phyloP scores from a whole-genome alignment of 23 red algal genomes.

The Cyanidiococcus yangmingshanensis region DNA sequence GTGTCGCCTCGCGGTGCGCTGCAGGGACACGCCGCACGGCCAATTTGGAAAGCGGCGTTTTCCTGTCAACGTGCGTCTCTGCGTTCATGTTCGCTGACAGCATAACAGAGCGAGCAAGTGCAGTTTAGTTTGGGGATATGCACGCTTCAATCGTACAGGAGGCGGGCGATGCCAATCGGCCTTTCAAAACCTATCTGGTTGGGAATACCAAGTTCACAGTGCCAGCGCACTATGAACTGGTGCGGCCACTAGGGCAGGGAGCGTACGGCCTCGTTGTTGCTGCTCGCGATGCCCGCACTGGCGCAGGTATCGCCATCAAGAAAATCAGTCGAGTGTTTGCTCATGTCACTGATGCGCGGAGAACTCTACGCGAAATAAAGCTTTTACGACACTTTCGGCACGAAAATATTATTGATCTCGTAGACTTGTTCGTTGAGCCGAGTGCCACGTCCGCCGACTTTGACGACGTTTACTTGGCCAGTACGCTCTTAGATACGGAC shows the following conservation, averaged over 20 bases:
- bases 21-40: too few species aligned
- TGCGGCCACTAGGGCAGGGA: constrained; percentile 62
- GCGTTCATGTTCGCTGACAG: too few species aligned
- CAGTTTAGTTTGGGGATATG: too few species aligned
- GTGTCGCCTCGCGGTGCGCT: too few species aligned
- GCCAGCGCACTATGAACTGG: constrained; percentile 58
- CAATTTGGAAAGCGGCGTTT: too few species aligned
- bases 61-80: too few species aligned
- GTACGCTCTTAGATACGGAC: constrained; percentile 93
- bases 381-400: constrained; percentile 56
- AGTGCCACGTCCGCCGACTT: constrained; percentile 42
- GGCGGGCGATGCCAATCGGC: neutral
- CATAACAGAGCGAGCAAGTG: too few species aligned
- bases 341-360: constrained; percentile 73
- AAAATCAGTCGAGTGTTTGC: constrained; percentile 78
- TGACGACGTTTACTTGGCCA: constrained; percentile 86
- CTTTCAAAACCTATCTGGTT: constrained; percentile 5
- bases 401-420: constrained; percentile 71
- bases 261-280: constrained; percentile 89
- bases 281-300: constrained; percentile 28
- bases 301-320: constrained; percentile 66
- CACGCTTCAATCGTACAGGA: neutral
- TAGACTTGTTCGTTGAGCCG: constrained; percentile 62
- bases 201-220: constrained; percentile 53
- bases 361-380: constrained; percentile 84